Evolutionary conservation across 169 alveolate genomes (phyloP).

Genomic region (Cryptosporidium baileyi): DNA sequence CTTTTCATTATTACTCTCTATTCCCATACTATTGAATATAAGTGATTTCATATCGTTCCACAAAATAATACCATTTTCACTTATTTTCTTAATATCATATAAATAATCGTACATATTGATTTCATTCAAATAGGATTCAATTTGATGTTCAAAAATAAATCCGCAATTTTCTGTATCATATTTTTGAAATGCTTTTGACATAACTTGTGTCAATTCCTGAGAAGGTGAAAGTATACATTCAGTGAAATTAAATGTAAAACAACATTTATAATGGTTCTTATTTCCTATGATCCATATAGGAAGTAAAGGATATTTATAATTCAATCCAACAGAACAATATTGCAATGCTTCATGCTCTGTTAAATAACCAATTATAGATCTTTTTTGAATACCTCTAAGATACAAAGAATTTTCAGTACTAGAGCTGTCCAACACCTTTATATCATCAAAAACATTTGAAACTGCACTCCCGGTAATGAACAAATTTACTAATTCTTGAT

Average conservation of each 20-base stretch:
- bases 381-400: conserved; percentile 78
- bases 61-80: conserved; percentile 37
- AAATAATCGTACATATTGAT: conserved; percentile 10
- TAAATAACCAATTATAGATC: conserved; percentile 78
- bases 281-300: conserved; percentile 84
- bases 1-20: not conserved
- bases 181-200: conserved; percentile 48
- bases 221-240: conserved; percentile 42
- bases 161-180: conserved; percentile 58
- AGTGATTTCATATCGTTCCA: conserved; percentile 37
- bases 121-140: conserved; percentile 3
- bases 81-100: not conserved
- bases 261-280: conserved; percentile 77
- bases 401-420: conserved; percentile 35
- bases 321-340: conserved; percentile 82
- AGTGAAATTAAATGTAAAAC: conserved; percentile 1
- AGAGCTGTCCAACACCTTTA: conserved; percentile 70
- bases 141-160: conserved; percentile 35
- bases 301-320: conserved; percentile 78
- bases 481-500: conserved; percentile 82
- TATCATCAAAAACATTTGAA: conserved; percentile 83
- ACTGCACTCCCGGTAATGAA: conserved; percentile 81
- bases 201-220: conserved; percentile 26
- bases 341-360: conserved; percentile 83
- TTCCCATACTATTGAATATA: conserved; percentile 9